Evolutionary conservation across 2,329 filamentous ascomycete species (phyloP).

Genomic region (Emergomyces orientalis): DNA sequence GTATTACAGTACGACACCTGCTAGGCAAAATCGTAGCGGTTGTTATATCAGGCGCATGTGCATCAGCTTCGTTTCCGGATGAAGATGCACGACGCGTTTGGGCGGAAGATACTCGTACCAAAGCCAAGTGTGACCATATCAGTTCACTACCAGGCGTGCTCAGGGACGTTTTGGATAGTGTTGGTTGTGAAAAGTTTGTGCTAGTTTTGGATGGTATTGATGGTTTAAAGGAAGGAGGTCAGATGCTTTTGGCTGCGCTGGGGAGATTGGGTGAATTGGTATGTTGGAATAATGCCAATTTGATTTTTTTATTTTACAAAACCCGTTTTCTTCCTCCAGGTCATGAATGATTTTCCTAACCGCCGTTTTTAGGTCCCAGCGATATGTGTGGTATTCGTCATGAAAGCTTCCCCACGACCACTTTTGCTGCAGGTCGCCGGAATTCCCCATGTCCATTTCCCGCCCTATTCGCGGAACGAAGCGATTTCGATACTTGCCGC

Average conservation of each 20-base stretch:
- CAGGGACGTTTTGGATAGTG: constrained; percentile 32
- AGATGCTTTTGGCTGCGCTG: constrained; percentile 70
- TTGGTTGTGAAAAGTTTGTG: constrained; percentile 51
- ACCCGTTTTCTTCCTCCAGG: background rate
- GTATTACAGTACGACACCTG: constrained; percentile 39
- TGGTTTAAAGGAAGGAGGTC: constrained; percentile 66
- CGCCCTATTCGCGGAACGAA: constrained; percentile 72
- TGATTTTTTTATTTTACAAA: background rate
- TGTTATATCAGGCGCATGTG: constrained; percentile 23
- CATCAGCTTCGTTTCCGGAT: background rate
- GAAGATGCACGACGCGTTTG: constrained; percentile 19
- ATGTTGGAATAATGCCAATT: constrained; percentile 28
- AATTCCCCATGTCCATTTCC: constrained; percentile 70
- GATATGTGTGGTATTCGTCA: constrained; percentile 67
- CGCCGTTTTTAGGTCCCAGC: constrained; percentile 57
- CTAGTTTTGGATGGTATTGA: constrained; percentile 85
- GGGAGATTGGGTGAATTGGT: constrained; percentile 74
- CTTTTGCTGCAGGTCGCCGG: constrained; percentile 60
- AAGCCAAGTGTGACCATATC: constrained; percentile 67
- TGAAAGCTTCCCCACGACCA: constrained; percentile 58
- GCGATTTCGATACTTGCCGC: constrained; percentile 67
- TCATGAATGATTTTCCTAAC: background rate
- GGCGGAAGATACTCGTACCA: constrained; percentile 38
- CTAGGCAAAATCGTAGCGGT: constrained; percentile 38
- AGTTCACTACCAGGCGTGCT: constrained; percentile 68